These are phyloP conservation scores for Cubamyces sp. DNA, from an alignment of 768 basidiomycete genomes.

Conservation along the genomic window DNA sequence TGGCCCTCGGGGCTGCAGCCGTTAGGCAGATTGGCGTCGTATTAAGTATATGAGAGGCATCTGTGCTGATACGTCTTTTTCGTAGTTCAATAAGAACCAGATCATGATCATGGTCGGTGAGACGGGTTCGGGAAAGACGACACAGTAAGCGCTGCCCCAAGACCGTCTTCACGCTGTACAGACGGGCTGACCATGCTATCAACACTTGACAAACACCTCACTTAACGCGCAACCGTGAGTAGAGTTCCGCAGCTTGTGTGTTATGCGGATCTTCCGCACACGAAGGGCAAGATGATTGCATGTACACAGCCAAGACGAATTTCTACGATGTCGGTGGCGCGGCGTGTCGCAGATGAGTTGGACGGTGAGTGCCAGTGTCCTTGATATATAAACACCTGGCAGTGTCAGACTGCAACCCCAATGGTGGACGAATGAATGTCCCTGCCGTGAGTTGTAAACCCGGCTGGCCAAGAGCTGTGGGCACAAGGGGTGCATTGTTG, in stretches of 20 bases:
- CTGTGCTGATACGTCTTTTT: conserved; percentile 32
- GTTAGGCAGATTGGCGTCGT: conserved; percentile 7
- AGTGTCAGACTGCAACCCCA: too few species aligned
- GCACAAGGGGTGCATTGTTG: too few species aligned
- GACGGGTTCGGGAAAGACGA: conserved; percentile 95
- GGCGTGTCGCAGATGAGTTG: conserved; percentile 99
- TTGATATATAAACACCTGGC: too few species aligned
- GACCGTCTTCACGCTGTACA: background rate
- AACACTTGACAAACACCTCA: too few species aligned
- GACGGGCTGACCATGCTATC: background rate
- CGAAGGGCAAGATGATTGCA: conserved; percentile 87
- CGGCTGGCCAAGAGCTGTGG: too few species aligned
- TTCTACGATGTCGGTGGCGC: conserved; percentile 97
- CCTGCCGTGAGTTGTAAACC: too few species aligned
- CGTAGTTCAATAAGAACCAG: conserved; percentile 75
- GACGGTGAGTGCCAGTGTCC: conserved; percentile 71
- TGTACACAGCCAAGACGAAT: conserved; percentile 97
- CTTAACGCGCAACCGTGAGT: conserved; percentile 15
- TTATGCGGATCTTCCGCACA: conserved; percentile 91
- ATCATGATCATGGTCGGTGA: conserved; percentile 92
- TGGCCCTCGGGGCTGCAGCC: background rate
- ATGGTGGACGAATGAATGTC: too few species aligned
- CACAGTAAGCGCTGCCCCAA: conserved; percentile 62
- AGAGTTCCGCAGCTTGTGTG: conserved; percentile 98
- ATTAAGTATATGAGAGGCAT: conserved; percentile 35